phyloP scores from a whole-genome alignment of 108 stramenopile species.

The Nitzschia sp. region DNA sequence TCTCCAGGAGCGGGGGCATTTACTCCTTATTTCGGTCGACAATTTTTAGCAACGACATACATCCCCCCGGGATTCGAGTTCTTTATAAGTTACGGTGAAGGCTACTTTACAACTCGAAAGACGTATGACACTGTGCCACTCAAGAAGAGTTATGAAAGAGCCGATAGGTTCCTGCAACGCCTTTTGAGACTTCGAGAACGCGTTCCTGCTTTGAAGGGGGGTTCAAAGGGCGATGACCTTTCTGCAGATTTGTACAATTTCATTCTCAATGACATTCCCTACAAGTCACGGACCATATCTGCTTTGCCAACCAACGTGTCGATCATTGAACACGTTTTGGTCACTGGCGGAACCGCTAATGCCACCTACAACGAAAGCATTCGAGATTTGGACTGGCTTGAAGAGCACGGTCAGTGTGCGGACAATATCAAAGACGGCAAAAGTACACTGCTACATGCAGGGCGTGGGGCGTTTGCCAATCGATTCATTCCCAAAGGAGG shows the following conservation, averaged over 20 bases:
- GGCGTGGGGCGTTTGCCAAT: slow-evolving; percentile 79
- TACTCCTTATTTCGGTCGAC: slow-evolving; percentile 29
- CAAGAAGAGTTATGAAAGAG: slow-evolving; percentile 29
- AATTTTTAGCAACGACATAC: slow-evolving; percentile 11
- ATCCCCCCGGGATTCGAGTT: slow-evolving; percentile 32
- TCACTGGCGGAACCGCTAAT: slow-evolving; percentile 24
- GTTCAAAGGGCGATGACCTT: background rate
- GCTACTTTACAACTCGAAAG: slow-evolving; percentile 28
- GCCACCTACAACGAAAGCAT: slow-evolving; percentile 30
- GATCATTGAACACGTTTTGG: slow-evolving; percentile 5
- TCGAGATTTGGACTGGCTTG: slow-evolving; percentile 35
- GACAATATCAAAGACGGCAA: slow-evolving; percentile 64
- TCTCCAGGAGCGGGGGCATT: slow-evolving; percentile 35
- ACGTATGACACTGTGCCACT: slow-evolving; percentile 44
- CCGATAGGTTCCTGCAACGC: slow-evolving; percentile 32
- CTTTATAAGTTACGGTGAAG: slow-evolving; percentile 34
- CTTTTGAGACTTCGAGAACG: slow-evolving; percentile 12
- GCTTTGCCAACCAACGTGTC: slow-evolving; percentile 30
- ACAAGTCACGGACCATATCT: slow-evolving; percentile 21
- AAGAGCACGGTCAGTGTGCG: slow-evolving; percentile 59
- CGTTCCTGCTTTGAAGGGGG: background rate
- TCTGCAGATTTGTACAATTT: background rate
- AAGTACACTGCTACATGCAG: slow-evolving; percentile 68
- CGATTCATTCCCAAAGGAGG: slow-evolving; percentile 57
- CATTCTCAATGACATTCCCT: background rate